Evolutionary conservation across 2,329 filamentous ascomycete species (phyloP).

Genomic region (Coniochaeta pulveracea): DNA sequence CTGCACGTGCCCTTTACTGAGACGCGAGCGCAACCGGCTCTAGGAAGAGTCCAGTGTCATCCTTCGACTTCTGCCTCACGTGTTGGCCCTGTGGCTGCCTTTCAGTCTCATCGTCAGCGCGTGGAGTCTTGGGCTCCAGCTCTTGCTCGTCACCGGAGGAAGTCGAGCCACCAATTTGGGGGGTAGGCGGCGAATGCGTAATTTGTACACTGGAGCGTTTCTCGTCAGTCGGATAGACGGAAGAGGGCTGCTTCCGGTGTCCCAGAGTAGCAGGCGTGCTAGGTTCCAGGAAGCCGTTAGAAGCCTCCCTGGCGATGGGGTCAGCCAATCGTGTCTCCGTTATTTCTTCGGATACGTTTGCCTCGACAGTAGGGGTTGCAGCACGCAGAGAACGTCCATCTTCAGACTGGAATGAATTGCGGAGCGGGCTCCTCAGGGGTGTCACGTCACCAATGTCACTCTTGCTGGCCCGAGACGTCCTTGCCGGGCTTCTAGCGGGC

Average conservation of each 20-base stretch:
- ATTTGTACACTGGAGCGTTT: slow-evolving; percentile 9
- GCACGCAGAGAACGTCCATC: slow-evolving; percentile 3
- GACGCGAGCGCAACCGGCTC: no score
- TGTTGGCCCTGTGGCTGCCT: slow-evolving; percentile 2
- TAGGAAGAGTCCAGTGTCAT: slow-evolving; percentile 5
- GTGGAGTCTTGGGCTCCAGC: slow-evolving; percentile 10
- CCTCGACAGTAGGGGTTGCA: slow-evolving; percentile 1
- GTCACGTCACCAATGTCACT: slow-evolving; percentile 51
- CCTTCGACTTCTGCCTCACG: slow-evolving; percentile 4
- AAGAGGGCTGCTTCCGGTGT: background rate
- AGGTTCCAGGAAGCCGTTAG: no score
- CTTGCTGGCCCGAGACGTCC: slow-evolving; percentile 40
- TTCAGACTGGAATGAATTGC: slow-evolving; percentile 31
- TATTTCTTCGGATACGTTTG: background rate
- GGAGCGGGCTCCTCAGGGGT: slow-evolving; percentile 37
- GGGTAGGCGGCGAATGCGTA: slow-evolving; percentile 9
- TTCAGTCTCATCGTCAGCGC: slow-evolving; percentile 6
- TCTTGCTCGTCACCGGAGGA: slow-evolving; percentile 10
- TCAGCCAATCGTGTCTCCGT: no score
- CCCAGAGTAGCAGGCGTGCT: no score
- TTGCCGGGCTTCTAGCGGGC: slow-evolving; percentile 63
- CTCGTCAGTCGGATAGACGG: background rate
- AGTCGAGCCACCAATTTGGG: slow-evolving; percentile 8
- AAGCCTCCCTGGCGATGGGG: no score
- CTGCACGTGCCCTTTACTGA: no score